These are phyloP conservation scores for Mrakia hoshinonis DNA, from an alignment of 768 basidiomycete genomes.

Conservation along the genomic window DNA sequence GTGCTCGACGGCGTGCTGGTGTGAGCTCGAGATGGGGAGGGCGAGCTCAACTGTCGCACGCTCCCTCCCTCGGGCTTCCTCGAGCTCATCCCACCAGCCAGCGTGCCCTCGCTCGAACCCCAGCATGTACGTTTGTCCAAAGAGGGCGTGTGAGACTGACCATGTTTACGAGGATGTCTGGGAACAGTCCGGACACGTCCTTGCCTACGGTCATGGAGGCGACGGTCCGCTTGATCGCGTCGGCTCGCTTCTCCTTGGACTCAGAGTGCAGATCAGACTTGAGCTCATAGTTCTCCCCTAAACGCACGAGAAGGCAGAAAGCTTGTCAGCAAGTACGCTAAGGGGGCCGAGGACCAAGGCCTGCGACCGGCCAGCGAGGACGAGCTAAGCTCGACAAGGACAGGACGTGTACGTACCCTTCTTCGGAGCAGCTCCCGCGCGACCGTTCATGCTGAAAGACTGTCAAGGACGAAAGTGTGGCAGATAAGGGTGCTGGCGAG, in stretches of 20 bases:
- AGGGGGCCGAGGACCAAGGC: neutral
- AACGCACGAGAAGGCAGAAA: neutral
- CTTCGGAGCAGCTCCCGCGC: neutral
- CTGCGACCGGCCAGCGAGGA: neutral
- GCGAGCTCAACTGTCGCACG: too few relatives aligned
- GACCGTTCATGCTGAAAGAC: conserved; percentile 4
- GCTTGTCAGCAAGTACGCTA: neutral
- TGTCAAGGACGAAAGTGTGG: neutral
- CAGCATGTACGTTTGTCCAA: neutral
- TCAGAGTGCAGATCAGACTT: conserved; percentile 94
- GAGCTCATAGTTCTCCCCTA: conserved; percentile 93
- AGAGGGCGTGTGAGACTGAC: conserved; percentile 35
- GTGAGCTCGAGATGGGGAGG: too few relatives aligned
- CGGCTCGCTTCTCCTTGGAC: conserved; percentile 88
- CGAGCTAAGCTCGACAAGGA: neutral
- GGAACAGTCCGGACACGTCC: conserved; percentile 91
- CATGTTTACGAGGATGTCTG: conserved; percentile 97
- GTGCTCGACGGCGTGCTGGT: conserved; percentile 42
- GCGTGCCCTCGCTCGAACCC: too few relatives aligned
- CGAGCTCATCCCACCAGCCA: conserved; percentile 54
- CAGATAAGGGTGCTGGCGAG: neutral
- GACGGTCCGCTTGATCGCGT: conserved; percentile 95
- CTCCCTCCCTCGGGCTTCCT: conserved; percentile 48
- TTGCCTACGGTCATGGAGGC: conserved; percentile 99
- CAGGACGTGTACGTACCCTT: neutral